These are phyloP conservation scores for Wallacemonas sp. DNA, from an alignment of 208 protist genomes.

Conservation along the genomic window DNA sequence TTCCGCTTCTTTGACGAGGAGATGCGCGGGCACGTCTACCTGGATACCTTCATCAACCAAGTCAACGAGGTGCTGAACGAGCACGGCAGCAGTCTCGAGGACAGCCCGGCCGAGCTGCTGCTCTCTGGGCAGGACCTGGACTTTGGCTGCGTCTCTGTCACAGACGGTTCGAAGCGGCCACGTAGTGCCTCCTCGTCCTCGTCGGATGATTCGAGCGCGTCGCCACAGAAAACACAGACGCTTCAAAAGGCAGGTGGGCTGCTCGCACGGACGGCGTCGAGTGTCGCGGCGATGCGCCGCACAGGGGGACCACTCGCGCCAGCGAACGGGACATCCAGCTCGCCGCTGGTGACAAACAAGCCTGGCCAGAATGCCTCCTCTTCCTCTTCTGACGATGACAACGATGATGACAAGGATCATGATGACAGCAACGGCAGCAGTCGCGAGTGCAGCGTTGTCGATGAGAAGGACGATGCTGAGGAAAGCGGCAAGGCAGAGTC, in stretches of 20 bases:
- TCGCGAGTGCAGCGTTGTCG: no score
- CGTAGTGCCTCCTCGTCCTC: constrained; percentile 5
- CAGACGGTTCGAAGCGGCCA: not conserved
- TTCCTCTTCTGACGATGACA: no score
- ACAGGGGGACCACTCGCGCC: not conserved
- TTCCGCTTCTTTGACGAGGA: constrained; percentile 74
- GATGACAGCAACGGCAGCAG: no score
- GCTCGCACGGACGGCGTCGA: constrained; percentile 4
- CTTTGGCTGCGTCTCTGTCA: constrained; percentile 24
- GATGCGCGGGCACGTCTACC: constrained; percentile 57
- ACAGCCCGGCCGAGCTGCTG: constrained; percentile 39
- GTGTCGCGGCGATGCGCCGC: not conserved
- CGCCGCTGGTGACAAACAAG: not conserved
- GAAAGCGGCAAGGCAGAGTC: not conserved
- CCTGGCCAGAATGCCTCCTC: no score
- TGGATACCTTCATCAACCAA: constrained; percentile 59
- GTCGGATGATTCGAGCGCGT: not conserved
- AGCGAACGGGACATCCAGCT: not conserved
- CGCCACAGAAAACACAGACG: constrained; percentile 2
- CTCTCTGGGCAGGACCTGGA: constrained; percentile 42
- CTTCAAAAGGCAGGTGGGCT: constrained; percentile 5
- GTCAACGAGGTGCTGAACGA: constrained; percentile 40
- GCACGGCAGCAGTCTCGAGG: constrained; percentile 21
- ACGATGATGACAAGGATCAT: not conserved
- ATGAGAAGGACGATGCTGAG: not conserved